Base-by-base conservation (phyloP, 78 protist genomes). In the Thecamonas trahens region DNA sequence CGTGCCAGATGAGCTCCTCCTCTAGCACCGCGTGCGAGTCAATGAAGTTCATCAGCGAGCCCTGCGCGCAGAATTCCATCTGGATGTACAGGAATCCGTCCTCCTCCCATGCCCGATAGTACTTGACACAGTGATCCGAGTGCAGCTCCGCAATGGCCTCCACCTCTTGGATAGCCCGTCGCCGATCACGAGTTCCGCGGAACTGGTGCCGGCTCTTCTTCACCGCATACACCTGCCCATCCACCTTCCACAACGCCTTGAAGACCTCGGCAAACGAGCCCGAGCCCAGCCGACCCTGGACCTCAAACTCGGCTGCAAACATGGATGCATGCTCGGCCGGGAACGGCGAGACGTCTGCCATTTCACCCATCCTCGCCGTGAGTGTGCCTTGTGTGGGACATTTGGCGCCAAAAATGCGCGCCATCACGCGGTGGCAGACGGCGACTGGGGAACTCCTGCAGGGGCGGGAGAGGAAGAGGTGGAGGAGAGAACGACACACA, bases 181-280 rank as follows among this genome's bases (percentile, higher is more conserved):
- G 40, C 14, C 80, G 49, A 42, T 82, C 88, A 31, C 47, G 64
- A 37, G 28, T 52, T 20, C 88, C 83, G 28, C 83, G 42, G 61
- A 68, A 77, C 39, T 31, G 71, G 37, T 72, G 75, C 42, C 68
- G 64, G 40, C 78, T 74, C 20, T 70, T 71, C 62, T 83, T 83
- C 14, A 83, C 37, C 26, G 88, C 88, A 35, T 83, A 83, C 28
- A 71, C 31, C n/a, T 42, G 26, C 17, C 68, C 67, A 35, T 83
- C 83, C 1, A 65, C 57, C 45, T 61, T 53, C 18, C 68, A 47
- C 3, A 66, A 38, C 3, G 31, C 66, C 26, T 61, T 52, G n/a
- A 37, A 62, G 29, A 83, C 88, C 26, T 70, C 80, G 35, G 79
- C 74, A 66, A 83, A 83, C 39, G 81, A 77, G 24, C 88, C 88